Base-by-base conservation (phyloP, 2,329 filamentous ascomycete genomes). In the Colletotrichum sp. region DNA sequence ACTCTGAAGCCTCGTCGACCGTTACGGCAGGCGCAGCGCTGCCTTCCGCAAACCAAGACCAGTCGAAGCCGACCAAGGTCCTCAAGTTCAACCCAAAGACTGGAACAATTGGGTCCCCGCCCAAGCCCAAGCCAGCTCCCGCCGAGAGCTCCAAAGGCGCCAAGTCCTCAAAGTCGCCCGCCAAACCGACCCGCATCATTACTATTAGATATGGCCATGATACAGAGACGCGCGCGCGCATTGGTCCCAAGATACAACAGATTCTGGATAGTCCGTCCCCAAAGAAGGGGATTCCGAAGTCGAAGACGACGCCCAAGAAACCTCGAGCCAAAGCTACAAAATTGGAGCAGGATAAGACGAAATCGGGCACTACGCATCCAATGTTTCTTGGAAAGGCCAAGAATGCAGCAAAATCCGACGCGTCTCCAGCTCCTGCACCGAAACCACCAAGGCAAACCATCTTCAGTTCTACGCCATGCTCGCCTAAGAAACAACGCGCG, bases 51-150 rank as follows among this genome's bases (percentile, higher is more conserved):
- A 48, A 65, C 30, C 73, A 71, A n/a, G 74, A 68, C 10, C 60
- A 32, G 43, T 80, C 7, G 81, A 86, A 61, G 77, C 81, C 5
- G 81, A 83, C 65, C 77, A 72, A 18, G 82, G 82, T 93, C 1
- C 82, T 93, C 24, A 88, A 85, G 76, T 87, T 92, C 79, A 92
- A 93, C 76, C 86, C 87, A 2, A 90, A 88, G 76, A 93, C 91
- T 2, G 91, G 92, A 7, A 93, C 91, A 3, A 88, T 93, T 66
- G 91, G 91, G 6, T 91, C 91, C 6, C 91, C 92, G 0, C 92
- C 92, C 1, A 90, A 88, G 64, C 85, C 87, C 5, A 94, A 92
- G 78, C 80, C 81, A 2, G 64, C 77, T 24, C 77, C 76, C 70
- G 79, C 67, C 68, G 78, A 78, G 72, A 77, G 18, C 48, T 21